A percentile compares a stretch with the other conserved stretches of the same genome.
Evolutionary conservation across 257 asterid genomes (phyloP).

Genomic region (Orobanche coerulescens): DNA sequence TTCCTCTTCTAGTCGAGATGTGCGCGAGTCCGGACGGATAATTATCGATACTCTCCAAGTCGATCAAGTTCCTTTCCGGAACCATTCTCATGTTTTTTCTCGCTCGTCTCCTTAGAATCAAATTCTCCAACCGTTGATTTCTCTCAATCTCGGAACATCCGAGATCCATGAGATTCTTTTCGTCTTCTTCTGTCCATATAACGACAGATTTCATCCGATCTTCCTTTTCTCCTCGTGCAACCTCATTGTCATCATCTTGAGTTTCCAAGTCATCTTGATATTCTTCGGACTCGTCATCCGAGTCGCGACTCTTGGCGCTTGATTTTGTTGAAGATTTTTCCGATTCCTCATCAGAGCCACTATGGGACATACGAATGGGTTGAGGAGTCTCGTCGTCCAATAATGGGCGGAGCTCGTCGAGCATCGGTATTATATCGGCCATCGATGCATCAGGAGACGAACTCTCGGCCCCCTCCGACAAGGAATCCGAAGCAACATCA

Average conservation of each 20-base stretch:
- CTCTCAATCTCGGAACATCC: constrained; percentile 86
- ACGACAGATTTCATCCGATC: constrained; percentile 47
- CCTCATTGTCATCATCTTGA: constrained; percentile 55
- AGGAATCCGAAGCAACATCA: constrained; percentile 48
- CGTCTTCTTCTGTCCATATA: constrained; percentile 90
- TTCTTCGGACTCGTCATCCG: constrained; percentile 49
- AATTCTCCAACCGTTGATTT: constrained; percentile 76
- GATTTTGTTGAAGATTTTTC: constrained; percentile 37
- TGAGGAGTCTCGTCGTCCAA: constrained; percentile 53
- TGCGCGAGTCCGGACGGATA: constrained; percentile 57
- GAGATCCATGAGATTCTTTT: constrained; percentile 85
- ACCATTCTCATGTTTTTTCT: constrained; percentile 40
- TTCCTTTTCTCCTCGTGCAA: constrained; percentile 38
- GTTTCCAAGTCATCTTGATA: constrained; percentile 44
- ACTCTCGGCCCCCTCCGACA: constrained; percentile 72
- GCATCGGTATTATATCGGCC: constrained; percentile 88
- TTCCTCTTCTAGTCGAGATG: constrained; percentile 55
- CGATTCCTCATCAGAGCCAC: constrained; percentile 45
- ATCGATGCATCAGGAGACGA: constrained; percentile 90
- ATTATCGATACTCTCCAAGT: constrained; percentile 62
- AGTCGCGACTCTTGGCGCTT: constrained; percentile 34
- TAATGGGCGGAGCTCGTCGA: constrained; percentile 87
- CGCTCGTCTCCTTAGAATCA: constrained; percentile 75
- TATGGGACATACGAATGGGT: constrained; percentile 30
- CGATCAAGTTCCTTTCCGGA: constrained; percentile 66